Base-by-base conservation (phyloP, 2,329 filamentous ascomycete species). In the Orbilia quercus region DNA sequence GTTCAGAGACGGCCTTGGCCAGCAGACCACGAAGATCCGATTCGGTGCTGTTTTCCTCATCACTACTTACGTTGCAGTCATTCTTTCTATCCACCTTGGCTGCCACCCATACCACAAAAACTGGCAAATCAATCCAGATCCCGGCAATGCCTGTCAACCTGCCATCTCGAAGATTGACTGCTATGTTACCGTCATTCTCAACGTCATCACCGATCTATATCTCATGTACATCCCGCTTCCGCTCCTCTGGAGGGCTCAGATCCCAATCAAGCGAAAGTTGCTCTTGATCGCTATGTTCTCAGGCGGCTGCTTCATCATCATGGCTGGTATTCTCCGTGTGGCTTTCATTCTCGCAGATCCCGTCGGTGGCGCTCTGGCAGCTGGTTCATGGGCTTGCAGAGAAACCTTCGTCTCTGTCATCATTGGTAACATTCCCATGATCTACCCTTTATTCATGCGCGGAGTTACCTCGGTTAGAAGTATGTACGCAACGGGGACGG, bases 81-180 rank as follows among this genome's bases (percentile, higher is more conserved):
- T 85, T 25, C 80, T 84, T 34, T 83, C 83, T 2, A 82, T 87
- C 36, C 81, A 86, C 12, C 79, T 85, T 1, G 82, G 82, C 6
- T 88, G 86, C 75, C 81, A 81, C 22, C 85, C 85, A 0, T 82
- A 88, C 59, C 75, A 80, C 23, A 82, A 82, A 40, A 85, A 85
- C 76, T 88, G 86, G 85, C 85, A 88, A 77, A 86, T 88, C 53
- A 80, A 83, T 58, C 86, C 86, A 0, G 79, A 88, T 28, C 86
- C 86, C 0, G 50, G 74, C 83, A 83, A 83, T 74, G 76, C 79
- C 48, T 85, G 84, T 69, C 83, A 84, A 64, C 81, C 83, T 6
- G 84, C 83, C 7, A 82, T 86, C 9, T 84, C 85, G 0, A 81
- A 81, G 14, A 82, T 83, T 53, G 81, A 85, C 51, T 80, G 86